Evolutionary conservation across 306 rosid species (phyloP).

Genomic region (Oxytropis ochrocephala): DNA sequence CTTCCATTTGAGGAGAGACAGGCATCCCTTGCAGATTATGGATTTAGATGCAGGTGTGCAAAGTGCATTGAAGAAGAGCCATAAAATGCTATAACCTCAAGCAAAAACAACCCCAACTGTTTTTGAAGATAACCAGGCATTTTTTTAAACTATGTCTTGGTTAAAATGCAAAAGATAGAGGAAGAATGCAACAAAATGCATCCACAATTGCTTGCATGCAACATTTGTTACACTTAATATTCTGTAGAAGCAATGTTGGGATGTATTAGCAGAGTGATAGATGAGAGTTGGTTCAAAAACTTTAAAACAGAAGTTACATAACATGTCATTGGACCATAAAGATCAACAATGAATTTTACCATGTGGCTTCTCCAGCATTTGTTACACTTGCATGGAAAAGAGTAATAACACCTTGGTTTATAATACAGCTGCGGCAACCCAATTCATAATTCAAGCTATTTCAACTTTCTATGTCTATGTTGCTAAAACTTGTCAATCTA

Average conservation of each 20-base stretch:
- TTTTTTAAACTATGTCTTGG: conserved; percentile 9
- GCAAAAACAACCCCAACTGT: not conserved
- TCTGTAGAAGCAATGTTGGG: not conserved
- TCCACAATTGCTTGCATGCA: not conserved
- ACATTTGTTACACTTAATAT: not conserved
- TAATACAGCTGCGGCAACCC: not conserved
- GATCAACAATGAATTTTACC: not conserved
- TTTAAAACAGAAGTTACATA: not conserved
- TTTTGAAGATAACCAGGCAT: not conserved
- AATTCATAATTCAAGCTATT: not conserved
- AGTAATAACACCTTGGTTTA: not conserved
- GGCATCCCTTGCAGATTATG: conserved; percentile 82
- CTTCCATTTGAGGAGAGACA: conserved; percentile 66
- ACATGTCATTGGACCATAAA: not conserved
- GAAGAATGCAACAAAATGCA: not conserved
- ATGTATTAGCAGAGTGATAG: not conserved
- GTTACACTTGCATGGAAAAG: not conserved
- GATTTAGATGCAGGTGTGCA: conserved; percentile 67
- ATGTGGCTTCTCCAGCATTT: not conserved
- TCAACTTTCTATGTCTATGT: not conserved
- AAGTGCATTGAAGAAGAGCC: conserved; percentile 57
- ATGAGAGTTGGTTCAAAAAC: not conserved
- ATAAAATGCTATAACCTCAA: not conserved
- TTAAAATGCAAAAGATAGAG: not conserved
- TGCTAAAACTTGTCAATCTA: too few species aligned